Percentiles rank a stretch among this genome's conserved stretches.
phyloP scores from a whole-genome alignment of 2,329 filamentous ascomycete genomes.

The Neonectria punicea region DNA sequence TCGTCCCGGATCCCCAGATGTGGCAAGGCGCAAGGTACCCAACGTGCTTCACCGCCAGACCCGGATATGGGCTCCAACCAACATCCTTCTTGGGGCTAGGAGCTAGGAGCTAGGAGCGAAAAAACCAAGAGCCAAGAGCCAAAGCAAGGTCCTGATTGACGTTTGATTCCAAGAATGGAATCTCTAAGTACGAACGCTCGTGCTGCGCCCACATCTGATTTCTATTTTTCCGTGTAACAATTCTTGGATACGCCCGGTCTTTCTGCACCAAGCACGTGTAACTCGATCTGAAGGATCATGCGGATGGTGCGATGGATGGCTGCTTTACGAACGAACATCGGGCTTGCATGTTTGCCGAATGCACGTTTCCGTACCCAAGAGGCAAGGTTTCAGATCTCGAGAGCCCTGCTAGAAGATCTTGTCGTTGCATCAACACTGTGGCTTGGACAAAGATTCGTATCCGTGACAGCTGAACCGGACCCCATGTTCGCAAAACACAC shows the following conservation, averaged over 20 bases:
- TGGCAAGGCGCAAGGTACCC: constrained; percentile 27
- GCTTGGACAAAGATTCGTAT: constrained; percentile 20
- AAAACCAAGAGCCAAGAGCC: background rate
- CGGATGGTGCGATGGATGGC: constrained; percentile 35
- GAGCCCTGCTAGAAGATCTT: background rate
- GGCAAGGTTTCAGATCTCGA: constrained; percentile 30
- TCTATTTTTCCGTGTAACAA: constrained; percentile 23
- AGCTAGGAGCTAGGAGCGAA: constrained; percentile 8
- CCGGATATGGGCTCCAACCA: constrained; percentile 13
- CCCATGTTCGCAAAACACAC: constrained; percentile 38
- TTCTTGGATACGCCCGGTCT: constrained; percentile 10
- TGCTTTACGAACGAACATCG: constrained; percentile 31
- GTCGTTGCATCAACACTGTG: constrained; percentile 24
- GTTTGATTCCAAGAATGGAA: constrained; percentile 23
- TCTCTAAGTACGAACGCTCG: background rate
- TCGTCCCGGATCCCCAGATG: constrained; percentile 29
- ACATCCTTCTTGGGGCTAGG: background rate
- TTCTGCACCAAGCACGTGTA: constrained; percentile 26
- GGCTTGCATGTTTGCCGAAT: constrained; percentile 35
- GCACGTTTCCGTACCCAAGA: constrained; percentile 31
- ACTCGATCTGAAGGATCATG: constrained; percentile 37
- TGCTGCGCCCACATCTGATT: constrained; percentile 13
- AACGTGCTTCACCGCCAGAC: constrained; percentile 36
- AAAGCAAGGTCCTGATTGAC: constrained; percentile 9
- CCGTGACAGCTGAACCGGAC: constrained; percentile 16